Evolutionary conservation across 805 yeast genomes (phyloP).

Genomic region (Nakazawaea wickerhamii): DNA sequence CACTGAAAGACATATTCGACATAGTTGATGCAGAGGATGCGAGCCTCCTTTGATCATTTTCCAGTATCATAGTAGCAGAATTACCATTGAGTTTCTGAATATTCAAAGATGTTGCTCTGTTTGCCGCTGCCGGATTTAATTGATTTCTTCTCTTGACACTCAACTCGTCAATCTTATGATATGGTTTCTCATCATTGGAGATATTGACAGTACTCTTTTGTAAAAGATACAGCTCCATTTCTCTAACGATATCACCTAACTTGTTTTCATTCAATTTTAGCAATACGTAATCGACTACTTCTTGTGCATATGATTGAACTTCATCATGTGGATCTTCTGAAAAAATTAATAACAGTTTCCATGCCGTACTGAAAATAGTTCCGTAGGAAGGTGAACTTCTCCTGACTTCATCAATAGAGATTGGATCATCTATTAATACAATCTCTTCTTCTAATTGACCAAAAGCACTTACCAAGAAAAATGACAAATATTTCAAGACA

Average conservation of each 20-base stretch:
- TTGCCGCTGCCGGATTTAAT: conserved; percentile 21
- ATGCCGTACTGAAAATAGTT: conserved; percentile 74
- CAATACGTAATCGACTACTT: conserved; percentile 69
- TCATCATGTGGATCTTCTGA: conserved; percentile 87
- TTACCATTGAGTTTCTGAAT: conserved; percentile 4
- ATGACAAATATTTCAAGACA: conserved; percentile 61
- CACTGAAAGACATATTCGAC: conserved; percentile 16
- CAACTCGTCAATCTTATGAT: conserved; percentile 10
- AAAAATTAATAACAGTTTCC: conserved; percentile 78
- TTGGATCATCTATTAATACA: conserved; percentile 56
- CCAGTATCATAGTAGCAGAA: conserved; percentile 1
- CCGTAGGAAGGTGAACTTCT: conserved; percentile 79
- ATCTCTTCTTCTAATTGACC: conserved; percentile 79
- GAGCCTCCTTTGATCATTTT: conserved; percentile 14
- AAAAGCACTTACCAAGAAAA: conserved; percentile 83
- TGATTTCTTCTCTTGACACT: conserved; percentile 10
- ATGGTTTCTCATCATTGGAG: conserved; percentile 7
- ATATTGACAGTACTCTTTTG: conserved; percentile 35
- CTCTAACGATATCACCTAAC: conserved; percentile 56
- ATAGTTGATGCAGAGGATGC: conserved; percentile 20
- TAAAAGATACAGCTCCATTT: conserved; percentile 59
- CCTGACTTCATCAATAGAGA: conserved; percentile 55
- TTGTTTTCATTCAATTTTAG: conserved; percentile 59
- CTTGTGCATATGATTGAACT: conserved; percentile 66
- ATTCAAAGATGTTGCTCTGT: conserved; percentile 9